phyloP scores from a whole-genome alignment of 1,139 yeast species.

The Yamadazyma friedrichii region DNA sequence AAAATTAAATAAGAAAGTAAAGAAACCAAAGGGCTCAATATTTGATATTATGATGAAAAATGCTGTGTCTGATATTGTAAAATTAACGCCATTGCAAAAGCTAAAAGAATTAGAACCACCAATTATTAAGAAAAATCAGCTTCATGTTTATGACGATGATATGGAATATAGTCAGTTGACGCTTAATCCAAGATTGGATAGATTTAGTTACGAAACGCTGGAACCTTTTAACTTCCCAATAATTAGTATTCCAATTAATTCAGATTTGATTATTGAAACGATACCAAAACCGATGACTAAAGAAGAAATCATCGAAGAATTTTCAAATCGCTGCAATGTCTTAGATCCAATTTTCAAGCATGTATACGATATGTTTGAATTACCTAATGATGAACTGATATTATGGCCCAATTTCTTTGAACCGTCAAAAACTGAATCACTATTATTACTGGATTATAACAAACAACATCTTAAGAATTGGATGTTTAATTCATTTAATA shows the following conservation, averaged over 20 bases:
- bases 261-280: no score
- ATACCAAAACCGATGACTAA: not conserved
- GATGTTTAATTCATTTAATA: slow-evolving; percentile 49
- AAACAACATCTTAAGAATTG: slow-evolving; percentile 36
- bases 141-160: slow-evolving; percentile 20
- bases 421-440: slow-evolving; percentile 36
- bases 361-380: slow-evolving; percentile 2
- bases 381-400: not conserved
- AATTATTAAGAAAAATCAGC: slow-evolving; percentile 14
- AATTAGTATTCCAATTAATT: no score
- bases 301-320: slow-evolving; percentile 1
- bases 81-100: slow-evolving; percentile 23
- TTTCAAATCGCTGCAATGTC: slow-evolving; percentile 6
- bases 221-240: not conserved
- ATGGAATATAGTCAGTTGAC: not conserved
- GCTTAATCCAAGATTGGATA: not conserved
- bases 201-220: not conserved
- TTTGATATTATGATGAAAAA: slow-evolving; percentile 28
- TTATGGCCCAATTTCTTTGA: slow-evolving; percentile 47
- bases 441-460: slow-evolving; percentile 29
- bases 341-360: slow-evolving; percentile 4
- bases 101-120: slow-evolving; percentile 25
- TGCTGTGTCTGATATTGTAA: slow-evolving; percentile 20
- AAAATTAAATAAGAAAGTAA: slow-evolving; percentile 1
- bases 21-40: slow-evolving; percentile 15